Conservation (phyloP, 2,329 filamentous ascomycete genomes). For the Dendryphion nanum region DNA sequence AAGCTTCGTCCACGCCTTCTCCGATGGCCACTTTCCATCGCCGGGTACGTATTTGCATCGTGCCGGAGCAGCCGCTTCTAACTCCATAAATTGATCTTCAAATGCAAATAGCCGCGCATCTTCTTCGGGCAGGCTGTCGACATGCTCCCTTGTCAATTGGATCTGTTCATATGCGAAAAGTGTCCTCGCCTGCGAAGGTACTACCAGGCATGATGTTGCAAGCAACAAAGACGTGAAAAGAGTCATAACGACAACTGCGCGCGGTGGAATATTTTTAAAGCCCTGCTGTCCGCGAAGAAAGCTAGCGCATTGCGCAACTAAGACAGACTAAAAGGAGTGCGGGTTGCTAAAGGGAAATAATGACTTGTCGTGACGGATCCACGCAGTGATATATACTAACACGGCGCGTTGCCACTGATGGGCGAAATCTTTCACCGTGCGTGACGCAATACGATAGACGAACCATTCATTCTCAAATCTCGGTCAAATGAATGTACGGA, state of each 20-base stretch:
- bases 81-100: slow-evolving; percentile 10
- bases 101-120: slow-evolving; percentile 21
- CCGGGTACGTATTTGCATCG: slow-evolving; percentile 19
- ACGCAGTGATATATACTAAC: too few relatives aligned
- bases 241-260: neutral
- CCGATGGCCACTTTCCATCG: slow-evolving; percentile 24
- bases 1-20: slow-evolving; percentile 20
- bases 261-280: too few relatives aligned
- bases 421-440: too few relatives aligned
- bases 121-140: slow-evolving; percentile 19
- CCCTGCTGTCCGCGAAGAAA: too few relatives aligned
- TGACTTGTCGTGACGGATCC: too few relatives aligned
- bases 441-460: too few relatives aligned
- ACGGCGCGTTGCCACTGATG: too few relatives aligned
- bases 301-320: too few relatives aligned
- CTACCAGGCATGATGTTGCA: slow-evolving; percentile 8
- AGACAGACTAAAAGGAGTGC: too few relatives aligned
- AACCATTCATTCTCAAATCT: slow-evolving; percentile 1
- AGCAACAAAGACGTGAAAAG: slow-evolving; percentile 11
- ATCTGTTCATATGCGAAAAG: slow-evolving; percentile 20
- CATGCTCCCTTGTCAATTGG: slow-evolving; percentile 23
- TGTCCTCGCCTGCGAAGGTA: slow-evolving; percentile 12
- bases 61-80: slow-evolving; percentile 3
- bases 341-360: too few relatives aligned
- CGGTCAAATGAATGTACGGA: slow-evolving; percentile 3